Evolutionary conservation across 176 grass and related monocot species (phyloP), one percentile per base, ranked within the genome.

Genomic region (Phyllostachys edulis): DNA sequence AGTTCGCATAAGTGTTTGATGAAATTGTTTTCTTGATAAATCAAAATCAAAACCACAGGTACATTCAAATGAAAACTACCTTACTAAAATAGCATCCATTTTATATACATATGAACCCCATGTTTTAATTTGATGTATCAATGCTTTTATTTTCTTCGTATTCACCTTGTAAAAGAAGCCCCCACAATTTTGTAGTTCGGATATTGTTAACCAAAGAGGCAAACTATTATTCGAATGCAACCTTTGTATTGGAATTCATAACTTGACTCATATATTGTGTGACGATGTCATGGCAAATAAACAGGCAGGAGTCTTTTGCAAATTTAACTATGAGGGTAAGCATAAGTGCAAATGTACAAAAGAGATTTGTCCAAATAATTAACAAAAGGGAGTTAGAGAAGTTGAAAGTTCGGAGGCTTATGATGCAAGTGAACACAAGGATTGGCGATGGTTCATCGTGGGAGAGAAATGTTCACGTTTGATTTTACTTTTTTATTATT

Each of bases 291-390:
- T 23, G 18, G 10, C 52, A 21, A 42, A 46, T 20, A 61, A 8
- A 23, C 0, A 9, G 14, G 39, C 5, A 9, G 10, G 20, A 75
- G 12, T 1, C 42, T 23, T 54, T 51, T 67, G 36, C 21, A 67
- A 76, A 67, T 42, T 76, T 7, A 2, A 27, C 15, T 55, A 18
- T 54, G 1, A 52, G 20, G 36, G 5, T 7, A 18, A 27, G 23
- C 45, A 0, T 27, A 75, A 41, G 1, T 63, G 75, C 51, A 60
- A 78, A 68, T 70, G 6, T 47, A n/a, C 46, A 60, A 61, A 71
- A 38, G 50, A 39, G 65, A 36, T 71, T 78, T 85, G 73, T 62
- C 65, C n/a, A 2, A 45, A 12, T 70, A 78, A 17, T 54, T 69
- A 77, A 16, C 40, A n/a, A 15, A n/a, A 56, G 50, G 16, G 51